Evolutionary conservation across 2,329 filamentous ascomycete genomes (phyloP), one percentile per base, ranked within the genome.

Genomic region (Arthrobotrys pseudoclavata): DNA sequence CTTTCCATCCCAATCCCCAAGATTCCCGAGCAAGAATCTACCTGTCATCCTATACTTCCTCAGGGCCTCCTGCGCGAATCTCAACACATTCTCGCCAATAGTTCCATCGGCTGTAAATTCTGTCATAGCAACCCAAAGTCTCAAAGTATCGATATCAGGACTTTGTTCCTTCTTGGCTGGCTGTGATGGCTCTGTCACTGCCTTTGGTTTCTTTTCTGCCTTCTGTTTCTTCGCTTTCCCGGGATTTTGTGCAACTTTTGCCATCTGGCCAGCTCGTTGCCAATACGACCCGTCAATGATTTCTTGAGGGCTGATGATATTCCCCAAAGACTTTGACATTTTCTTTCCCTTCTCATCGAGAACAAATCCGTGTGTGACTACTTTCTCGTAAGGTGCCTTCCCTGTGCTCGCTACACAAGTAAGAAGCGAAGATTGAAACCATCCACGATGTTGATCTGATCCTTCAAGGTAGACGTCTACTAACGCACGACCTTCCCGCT

Each of bases 261-360:
- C 74, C 84, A 84, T 82, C 91, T 92, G 42, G 91, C 82, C 0
- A 91, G 89, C 4, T 92, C 91, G 13, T 96, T 84, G 10, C 74
- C 74, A 77, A 40, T 97, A 86, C 2, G 90, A 89, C 5, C 95
- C 95, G 64, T 93, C 89, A 86, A 97, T 96, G 80, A 99, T 94
- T 79, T 97, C 87, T 5, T 88, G 86, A 0, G 95, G 94, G 0
- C 89, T 87, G 69, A 98, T 90, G 29, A 92, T 91, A 82, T 99
- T 99, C 15, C 96, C 96, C 0, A 97, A 85, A 0, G 94, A 97
- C 84, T 99, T 99, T 83, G 94, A 97, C 96, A 99, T 99, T 84
- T 99, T 99, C 83, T 92, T 93, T n/a, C 94, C 94, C 40, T 92
- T 86, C 61, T 91, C 88, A 81, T 99, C 96, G 1, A 99, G 88